Conservation (phyloP, 1,139 yeast genomes). For the Spencermartinsiella ligniputridi region DNA sequence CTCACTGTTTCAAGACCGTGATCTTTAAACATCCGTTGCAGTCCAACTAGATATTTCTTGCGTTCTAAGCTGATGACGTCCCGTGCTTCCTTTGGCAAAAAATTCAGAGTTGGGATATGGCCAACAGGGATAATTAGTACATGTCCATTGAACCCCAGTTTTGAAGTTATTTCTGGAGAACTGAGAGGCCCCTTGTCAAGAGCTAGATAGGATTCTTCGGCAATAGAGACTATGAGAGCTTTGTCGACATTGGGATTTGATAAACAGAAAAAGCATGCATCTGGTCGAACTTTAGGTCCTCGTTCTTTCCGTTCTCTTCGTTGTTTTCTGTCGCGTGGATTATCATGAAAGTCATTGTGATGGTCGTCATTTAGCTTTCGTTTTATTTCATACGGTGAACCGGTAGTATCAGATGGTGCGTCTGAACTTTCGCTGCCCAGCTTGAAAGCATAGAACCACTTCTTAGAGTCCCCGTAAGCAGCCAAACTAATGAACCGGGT, state of each 20-base stretch:
- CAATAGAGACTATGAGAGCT: constrained; percentile 78
- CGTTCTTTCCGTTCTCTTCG: background rate
- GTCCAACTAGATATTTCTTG: constrained; percentile 22
- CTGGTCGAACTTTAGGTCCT: constrained; percentile 14
- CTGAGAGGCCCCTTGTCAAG: constrained; percentile 86
- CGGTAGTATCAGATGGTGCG: background rate
- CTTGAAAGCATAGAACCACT: constrained; percentile 29
- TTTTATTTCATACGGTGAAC: background rate
- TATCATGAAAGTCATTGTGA: background rate
- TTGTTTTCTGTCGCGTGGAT: background rate
- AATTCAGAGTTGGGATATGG: constrained; percentile 50
- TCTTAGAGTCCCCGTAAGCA: constrained; percentile 18
- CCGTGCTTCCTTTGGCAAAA: constrained; percentile 12
- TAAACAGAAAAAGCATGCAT: constrained; percentile 72
- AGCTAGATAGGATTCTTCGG: constrained; percentile 61
- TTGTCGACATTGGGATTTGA: constrained; percentile 75
- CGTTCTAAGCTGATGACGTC: constrained; percentile 18
- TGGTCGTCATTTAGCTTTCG: background rate
- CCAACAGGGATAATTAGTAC: constrained; percentile 78
- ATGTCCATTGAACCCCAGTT: constrained; percentile 65
- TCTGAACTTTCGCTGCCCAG: constrained; percentile 9
- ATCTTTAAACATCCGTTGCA: constrained; percentile 23
- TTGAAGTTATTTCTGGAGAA: constrained; percentile 32
- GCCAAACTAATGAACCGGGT: constrained; percentile 27
- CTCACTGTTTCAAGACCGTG: constrained; percentile 21